These are phyloP conservation scores for Cyberlindnera lachancei DNA, from an alignment of 805 yeast species.

Conservation along the genomic window DNA sequence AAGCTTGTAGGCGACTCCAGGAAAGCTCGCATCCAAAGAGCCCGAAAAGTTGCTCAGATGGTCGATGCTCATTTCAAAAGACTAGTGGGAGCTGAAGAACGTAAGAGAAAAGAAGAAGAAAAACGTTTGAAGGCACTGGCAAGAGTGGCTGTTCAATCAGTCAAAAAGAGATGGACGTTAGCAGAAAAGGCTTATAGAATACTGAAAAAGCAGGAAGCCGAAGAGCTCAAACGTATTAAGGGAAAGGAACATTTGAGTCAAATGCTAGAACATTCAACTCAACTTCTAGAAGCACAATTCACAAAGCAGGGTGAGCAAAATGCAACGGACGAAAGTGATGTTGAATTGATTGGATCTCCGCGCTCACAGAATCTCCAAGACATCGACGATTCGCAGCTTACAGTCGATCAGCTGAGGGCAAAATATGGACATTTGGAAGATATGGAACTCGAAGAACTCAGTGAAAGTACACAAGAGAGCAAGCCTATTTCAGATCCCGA, in stretches of 20 bases:
- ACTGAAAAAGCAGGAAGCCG: constrained; percentile 69
- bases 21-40: constrained; percentile 54
- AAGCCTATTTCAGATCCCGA: constrained; percentile 16
- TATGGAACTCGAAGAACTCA: constrained; percentile 21
- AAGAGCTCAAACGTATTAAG: constrained; percentile 67
- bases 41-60: constrained; percentile 70
- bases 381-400: constrained; percentile 21
- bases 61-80: constrained; percentile 82
- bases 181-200: constrained; percentile 78
- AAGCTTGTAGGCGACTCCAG: constrained; percentile 61
- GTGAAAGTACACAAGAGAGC: constrained; percentile 18
- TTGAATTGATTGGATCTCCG: constrained; percentile 13
- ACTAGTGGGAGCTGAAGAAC: constrained; percentile 81
- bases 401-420: constrained; percentile 22
- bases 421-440: constrained; percentile 21
- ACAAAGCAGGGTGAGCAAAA: constrained; percentile 31
- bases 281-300: constrained; percentile 78
- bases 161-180: constrained; percentile 81
- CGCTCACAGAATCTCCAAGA: constrained; percentile 6
- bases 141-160: constrained; percentile 75
- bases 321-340: constrained; percentile 25
- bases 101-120: constrained; percentile 68
- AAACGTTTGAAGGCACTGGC: constrained; percentile 63
- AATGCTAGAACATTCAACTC: constrained; percentile 87
- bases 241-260: constrained; percentile 85